Evolutionary conservation across 148 eudicot genomes (phyloP).

Genomic region (Pharnaceum exiguum): DNA sequence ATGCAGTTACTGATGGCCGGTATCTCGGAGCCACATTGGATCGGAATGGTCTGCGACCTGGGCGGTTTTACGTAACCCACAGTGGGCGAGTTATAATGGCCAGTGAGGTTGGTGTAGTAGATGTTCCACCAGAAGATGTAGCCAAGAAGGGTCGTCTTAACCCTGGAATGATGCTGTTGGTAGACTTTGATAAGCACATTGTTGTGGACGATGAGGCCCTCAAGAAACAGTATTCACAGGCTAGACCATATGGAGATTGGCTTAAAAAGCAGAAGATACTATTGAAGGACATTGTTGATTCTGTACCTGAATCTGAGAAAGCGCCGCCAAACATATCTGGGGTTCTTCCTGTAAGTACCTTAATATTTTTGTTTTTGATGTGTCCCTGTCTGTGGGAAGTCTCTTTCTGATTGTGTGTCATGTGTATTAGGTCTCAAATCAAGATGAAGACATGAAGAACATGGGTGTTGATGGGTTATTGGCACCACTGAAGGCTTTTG

Average conservation of each 20-base stretch:
- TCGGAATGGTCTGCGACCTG: slow-evolving; percentile 95
- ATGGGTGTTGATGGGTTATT: slow-evolving; percentile 87
- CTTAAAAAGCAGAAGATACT: slow-evolving; percentile 79
- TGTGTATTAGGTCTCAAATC: slow-evolving; percentile 49
- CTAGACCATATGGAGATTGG: slow-evolving; percentile 95
- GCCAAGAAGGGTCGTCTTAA: slow-evolving; percentile 92
- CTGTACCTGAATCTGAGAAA: slow-evolving; percentile 56
- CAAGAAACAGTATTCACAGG: slow-evolving; percentile 83
- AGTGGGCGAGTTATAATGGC: slow-evolving; percentile 98
- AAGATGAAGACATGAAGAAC: slow-evolving; percentile 77
- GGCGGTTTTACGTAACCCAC: slow-evolving; percentile 89
- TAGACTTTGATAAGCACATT: slow-evolving; percentile 89
- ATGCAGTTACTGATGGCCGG: slow-evolving; percentile 97
- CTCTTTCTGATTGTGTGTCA: slow-evolving; percentile 17
- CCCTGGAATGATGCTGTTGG: slow-evolving; percentile 99
- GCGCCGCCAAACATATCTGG: slow-evolving; percentile 71
- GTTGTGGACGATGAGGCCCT: slow-evolving; percentile 96
- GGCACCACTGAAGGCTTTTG: slow-evolving; percentile 95
- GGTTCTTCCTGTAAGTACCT: slow-evolving; percentile 52
- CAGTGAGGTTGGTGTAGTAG: slow-evolving; percentile 99
- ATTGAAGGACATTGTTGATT: slow-evolving; percentile 78
- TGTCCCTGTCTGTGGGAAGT: neutral
- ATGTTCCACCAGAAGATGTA: slow-evolving; percentile 90
- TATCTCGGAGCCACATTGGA: slow-evolving; percentile 98
- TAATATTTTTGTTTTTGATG: neutral